Evolutionary conservation across 345 rosid species (phyloP).

Genomic region (Gossypium thurberi): DNA sequence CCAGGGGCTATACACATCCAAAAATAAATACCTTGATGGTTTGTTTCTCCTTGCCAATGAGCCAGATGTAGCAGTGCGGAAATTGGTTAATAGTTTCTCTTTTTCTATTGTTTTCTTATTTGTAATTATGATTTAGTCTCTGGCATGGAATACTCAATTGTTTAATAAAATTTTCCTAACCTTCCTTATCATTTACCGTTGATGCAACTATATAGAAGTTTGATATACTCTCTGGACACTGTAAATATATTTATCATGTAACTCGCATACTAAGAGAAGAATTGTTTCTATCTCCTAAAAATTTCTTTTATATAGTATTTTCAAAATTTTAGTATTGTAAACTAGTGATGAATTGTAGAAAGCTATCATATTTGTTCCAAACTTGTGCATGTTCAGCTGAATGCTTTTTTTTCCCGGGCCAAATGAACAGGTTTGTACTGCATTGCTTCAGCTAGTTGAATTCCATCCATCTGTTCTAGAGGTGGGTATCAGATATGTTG

Average conservation of each 20-base stretch:
- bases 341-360: conserved; percentile 1
- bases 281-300: not conserved
- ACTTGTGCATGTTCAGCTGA: not conserved
- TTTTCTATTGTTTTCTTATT: conserved; percentile 6
- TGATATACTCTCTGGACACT: not conserved
- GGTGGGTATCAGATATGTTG: conserved; percentile 32
- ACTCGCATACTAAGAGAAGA: not conserved
- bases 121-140: not conserved
- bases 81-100: conserved; percentile 44
- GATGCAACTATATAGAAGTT: too few relatives aligned
- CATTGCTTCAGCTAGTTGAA: conserved; percentile 86
- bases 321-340: not conserved
- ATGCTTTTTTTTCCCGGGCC: not conserved
- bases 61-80: conserved; percentile 69
- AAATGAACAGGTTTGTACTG: conserved; percentile 76
- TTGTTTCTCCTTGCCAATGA: conserved; percentile 81
- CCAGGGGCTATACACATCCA: conserved; percentile 65
- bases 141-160: not conserved
- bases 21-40: conserved; percentile 82
- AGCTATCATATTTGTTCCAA: not conserved
- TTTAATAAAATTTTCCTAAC: too few relatives aligned
- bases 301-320: not conserved
- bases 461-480: conserved; percentile 64
- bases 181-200: too few relatives aligned
- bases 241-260: not conserved